Base-by-base conservation (phyloP, 257 asterid genomes). In the Plectranthus barbatus region DNA sequence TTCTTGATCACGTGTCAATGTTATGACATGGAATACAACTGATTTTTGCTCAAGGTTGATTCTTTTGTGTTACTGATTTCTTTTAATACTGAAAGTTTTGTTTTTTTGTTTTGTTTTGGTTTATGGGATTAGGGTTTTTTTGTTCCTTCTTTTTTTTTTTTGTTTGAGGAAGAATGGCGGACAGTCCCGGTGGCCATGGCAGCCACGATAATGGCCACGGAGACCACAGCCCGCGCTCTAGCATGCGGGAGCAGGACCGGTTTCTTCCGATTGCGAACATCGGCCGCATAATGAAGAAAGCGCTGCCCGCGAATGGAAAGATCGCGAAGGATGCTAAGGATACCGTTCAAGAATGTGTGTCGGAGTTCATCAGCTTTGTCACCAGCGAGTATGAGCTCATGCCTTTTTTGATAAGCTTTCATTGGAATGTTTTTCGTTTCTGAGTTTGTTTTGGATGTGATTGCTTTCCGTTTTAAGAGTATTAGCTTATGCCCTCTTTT, bases 251-350 rank as follows among this genome's bases (percentile, higher is more conserved):
- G 59, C 94, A 81, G 74, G 94, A 86, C 63, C 83, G 90, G 2
- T 81, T 74, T 64, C 84, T 86, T 10, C 94, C 94, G 46, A 79
- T 86, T 42, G 94, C 94, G 5, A 86, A 86, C 65, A 79, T 86
- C 5, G 84, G 88, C 20, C 84, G 94, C 7, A 83, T 86, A 53
- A 86, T 86, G 94, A 86, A 83, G 75, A 86, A 83, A 37, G 84
- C 69, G 37, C 65, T 86, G 74, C 94, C 91, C 50, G 54, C 85
- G 18, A 86, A 86, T 50, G 94, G 88, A 14, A 86, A 86, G 77
- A 83, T 86, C 61, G 86, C 88, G 5, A 83, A 81, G 79, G 94
- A 86, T 21, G 82, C 94, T 0, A 86, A 86, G 74, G 94, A 86
- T 56, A 78, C 86, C 8, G 94, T 83, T 60, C 91, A 83, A 78